Base-by-base conservation (phyloP, 2,329 filamentous ascomycete species). In the Hirsutella thompsonii region DNA sequence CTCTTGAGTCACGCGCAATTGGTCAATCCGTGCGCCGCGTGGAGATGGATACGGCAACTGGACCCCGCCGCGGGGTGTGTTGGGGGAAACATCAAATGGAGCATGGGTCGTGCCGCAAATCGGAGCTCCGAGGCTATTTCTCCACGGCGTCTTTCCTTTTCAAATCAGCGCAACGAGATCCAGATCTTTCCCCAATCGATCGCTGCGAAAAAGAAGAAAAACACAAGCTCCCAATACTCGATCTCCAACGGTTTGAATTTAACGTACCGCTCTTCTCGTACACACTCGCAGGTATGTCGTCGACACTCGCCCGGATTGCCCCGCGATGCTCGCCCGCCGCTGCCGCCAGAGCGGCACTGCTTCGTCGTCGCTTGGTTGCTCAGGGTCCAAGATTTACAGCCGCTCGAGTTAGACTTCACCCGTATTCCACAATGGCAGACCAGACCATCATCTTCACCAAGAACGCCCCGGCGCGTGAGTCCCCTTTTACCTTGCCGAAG, bases 401-500 rank as follows among this genome's bases (percentile, higher is more conserved):
- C 44, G 46, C 45, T 45, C 37, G 53, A 55, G 44, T 46, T 49
- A 39, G 42, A 46, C 41, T 44, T 50, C 51, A 58, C 50, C 42
- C 55, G 44, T 52, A 56, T 51, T 57, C 62, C 56, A 66, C 54
- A 45, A 69, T 68, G 61, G 61, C 67, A 42, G 64, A 69, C 55
- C 67, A 66, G 55, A 60, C 61, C 49, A 62, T 69, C 46, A 56
- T 81, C 50, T 70, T 72, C 56, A 72, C 71, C 59, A 72, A 74
- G 63, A 66, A 78, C 50, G 75, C 74, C 49, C 70, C 74, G 49
- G 64, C 69, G 52, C 68, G 74, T 77, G 60, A 60, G 73, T 69
- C 8, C 16, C 11, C 2, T 9, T 16, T 5, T 18, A 14, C 32
- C 9, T 16, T 14, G 11, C 30, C 16, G n/a, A 14, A 18, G 8